phyloP scores from a whole-genome alignment of 768 basidiomycete genomes.

The Neoboletus brunneissimus region DNA sequence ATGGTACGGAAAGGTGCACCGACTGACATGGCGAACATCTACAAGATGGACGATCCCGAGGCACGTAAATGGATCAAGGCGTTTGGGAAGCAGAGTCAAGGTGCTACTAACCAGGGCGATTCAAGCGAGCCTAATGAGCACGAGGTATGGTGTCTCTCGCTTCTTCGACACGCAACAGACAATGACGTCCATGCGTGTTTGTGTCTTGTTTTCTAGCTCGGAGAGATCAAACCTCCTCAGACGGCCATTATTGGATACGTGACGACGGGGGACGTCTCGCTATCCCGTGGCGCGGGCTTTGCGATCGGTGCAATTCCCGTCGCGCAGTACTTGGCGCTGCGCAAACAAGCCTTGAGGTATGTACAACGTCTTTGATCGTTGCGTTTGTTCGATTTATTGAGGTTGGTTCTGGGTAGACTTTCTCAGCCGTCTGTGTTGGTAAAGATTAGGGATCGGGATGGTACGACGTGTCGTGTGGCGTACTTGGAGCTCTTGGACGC shows the following conservation, averaged over 20 bases:
- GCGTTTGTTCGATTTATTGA: background rate
- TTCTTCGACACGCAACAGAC: background rate
- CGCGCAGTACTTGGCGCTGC: constrained; percentile 46
- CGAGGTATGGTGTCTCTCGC: constrained; percentile 25
- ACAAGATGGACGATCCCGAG: constrained; percentile 56
- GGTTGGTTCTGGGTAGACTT: constrained; percentile 13
- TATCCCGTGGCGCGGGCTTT: constrained; percentile 72
- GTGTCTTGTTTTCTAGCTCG: constrained; percentile 38
- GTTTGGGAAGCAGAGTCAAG: constrained; percentile 18
- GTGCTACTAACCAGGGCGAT: constrained; percentile 12
- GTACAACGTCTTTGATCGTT: background rate
- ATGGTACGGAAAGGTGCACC: constrained; percentile 70
- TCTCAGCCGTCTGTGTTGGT: constrained; percentile 43
- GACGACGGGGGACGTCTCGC: constrained; percentile 80
- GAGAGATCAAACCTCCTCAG: constrained; percentile 40
- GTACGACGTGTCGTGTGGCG: constrained; percentile 53
- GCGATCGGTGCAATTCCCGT: constrained; percentile 76
- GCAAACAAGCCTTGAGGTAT: constrained; percentile 47
- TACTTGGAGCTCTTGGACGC: constrained; percentile 38
- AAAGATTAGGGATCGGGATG: constrained; percentile 62
- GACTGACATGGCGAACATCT: constrained; percentile 71
- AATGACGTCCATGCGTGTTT: background rate
- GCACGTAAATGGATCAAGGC: constrained; percentile 46
- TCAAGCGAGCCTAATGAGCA: constrained; percentile 21
- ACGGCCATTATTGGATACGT: constrained; percentile 71